Evolutionary conservation across 164 flowering plant genomes (phyloP), one percentile per base, ranked within the genome.

Genomic region (grape (Vitis vinifera)): DNA sequence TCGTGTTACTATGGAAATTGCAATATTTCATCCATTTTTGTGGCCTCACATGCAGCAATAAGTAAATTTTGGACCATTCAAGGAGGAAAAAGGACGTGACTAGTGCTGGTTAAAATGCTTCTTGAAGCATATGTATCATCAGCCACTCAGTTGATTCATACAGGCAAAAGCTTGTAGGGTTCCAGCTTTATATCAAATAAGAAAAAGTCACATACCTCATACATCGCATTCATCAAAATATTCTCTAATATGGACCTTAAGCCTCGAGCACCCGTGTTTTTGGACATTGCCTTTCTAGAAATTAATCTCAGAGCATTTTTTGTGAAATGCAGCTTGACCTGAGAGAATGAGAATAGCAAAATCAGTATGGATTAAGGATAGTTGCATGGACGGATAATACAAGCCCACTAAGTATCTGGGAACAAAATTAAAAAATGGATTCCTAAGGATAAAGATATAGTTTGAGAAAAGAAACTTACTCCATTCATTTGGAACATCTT

Each of bases 231-330:
- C 90, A 86, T 90, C 79, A 94, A 78, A 56, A 89, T 84, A 65
- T 69, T 92, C 80, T 94, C 98, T 66, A 92, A 71, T 68, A 89
- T 57, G 68, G 98, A 73, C 66, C 98, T 76, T 75, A 94, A 85
- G n/a, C 96, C 98, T 5, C 98, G 87, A 59, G 98, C 98, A 31
- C 98, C 98, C 0, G 96, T 92, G 57, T 83, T 92, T 67, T 88
- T 92, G 1, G 81, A 70, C 70, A 88, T 82, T 62, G 98, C 92
- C 71, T 88, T 91, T 73, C 65, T 83, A 61, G 98, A 91, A 74
- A 94, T 90, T 68, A 85, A 68, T 82, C 91, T 83, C 83, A 91
- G 76, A 23, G 97, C 92, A 65, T 71, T 75, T 30, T 91, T 89
- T 1, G 93, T 89, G 66, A 90, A 86, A 79, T 90, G 97, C 70